These are phyloP conservation scores for Fonsecaea pugnacius DNA, from an alignment of 2,329 filamentous ascomycete genomes.

Conservation along the genomic window DNA sequence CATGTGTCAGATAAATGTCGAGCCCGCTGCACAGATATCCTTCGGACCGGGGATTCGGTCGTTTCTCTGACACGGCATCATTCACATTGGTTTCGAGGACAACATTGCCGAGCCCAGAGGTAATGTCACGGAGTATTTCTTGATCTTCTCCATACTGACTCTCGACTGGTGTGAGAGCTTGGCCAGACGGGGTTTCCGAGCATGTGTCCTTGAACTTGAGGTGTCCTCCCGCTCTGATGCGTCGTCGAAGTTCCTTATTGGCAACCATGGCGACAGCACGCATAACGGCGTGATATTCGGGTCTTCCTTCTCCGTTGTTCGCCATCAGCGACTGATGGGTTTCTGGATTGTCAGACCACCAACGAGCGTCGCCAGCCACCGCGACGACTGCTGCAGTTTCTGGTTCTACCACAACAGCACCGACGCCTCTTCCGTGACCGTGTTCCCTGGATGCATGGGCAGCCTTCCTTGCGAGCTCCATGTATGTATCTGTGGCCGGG, in stretches of 20 bases:
- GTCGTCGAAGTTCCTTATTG: conserved; percentile 44
- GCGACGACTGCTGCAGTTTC: conserved; percentile 48
- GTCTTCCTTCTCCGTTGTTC: conserved; percentile 45
- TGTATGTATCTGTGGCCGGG: conserved; percentile 42
- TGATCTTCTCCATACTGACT: conserved; percentile 33
- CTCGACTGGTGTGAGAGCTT: conserved; percentile 35
- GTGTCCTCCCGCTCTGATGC: conserved; percentile 36
- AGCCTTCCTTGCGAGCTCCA: conserved; percentile 47
- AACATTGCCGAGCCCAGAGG: conserved; percentile 25
- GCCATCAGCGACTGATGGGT: conserved; percentile 18
- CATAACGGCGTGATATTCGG: conserved; percentile 54
- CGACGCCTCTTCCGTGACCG: conserved; percentile 47
- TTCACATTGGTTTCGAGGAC: conserved; percentile 15
- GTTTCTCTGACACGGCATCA: conserved; percentile 22
- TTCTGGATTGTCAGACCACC: conserved; percentile 26
- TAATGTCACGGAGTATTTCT: conserved; percentile 27
- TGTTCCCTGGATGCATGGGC: conserved; percentile 46
- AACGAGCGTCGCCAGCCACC: conserved; percentile 52
- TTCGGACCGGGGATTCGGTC: conserved; percentile 62
- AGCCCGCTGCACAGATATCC: conserved; percentile 94
- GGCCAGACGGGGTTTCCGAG: conserved; percentile 36
- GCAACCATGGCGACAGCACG: conserved; percentile 50
- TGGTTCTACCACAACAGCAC: conserved; percentile 53
- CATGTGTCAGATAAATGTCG: conserved; percentile 91
- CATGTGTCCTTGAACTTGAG: conserved; percentile 36